phyloP scores from a whole-genome alignment of 2,329 filamentous ascomycete genomes.

The Cytospora paraplurivora region DNA sequence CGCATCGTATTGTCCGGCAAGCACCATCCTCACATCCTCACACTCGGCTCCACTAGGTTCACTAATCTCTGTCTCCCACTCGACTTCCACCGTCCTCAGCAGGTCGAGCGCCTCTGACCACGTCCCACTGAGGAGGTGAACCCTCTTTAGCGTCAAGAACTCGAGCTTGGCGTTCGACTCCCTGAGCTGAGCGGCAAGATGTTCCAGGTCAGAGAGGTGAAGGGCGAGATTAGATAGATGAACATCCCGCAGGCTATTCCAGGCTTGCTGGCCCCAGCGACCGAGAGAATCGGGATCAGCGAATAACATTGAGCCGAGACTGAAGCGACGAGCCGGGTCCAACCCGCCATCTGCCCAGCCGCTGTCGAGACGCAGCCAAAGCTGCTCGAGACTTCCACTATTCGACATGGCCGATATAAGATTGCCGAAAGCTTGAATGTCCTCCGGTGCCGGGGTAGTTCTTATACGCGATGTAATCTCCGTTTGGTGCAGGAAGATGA shows the following conservation, averaged over 20 bases:
- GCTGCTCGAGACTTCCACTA: slow-evolving; percentile 14
- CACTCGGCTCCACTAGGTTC: slow-evolving; percentile 22
- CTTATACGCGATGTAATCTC: not conserved
- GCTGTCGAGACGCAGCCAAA: slow-evolving; percentile 18
- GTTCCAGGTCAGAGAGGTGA: slow-evolving; percentile 9
- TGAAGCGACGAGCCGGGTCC: not conserved
- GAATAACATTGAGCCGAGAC: not conserved
- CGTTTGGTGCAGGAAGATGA: slow-evolving; percentile 15
- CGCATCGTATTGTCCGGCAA: not conserved
- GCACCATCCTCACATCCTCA: slow-evolving; percentile 5
- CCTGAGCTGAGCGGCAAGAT: not conserved
- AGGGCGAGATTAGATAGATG: slow-evolving; percentile 18
- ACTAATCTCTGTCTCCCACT: slow-evolving; percentile 14
- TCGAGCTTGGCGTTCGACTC: slow-evolving; percentile 2
- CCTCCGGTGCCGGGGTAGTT: not conserved
- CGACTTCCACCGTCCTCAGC: slow-evolving; percentile 13
- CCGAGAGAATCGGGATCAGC: not conserved
- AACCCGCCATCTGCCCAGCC: slow-evolving; percentile 15
- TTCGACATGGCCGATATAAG: slow-evolving; percentile 21
- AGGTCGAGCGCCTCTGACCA: slow-evolving; percentile 21
- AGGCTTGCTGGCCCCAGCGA: not conserved
- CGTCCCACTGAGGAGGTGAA: slow-evolving; percentile 15
- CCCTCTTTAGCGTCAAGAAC: slow-evolving; percentile 16
- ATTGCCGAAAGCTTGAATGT: slow-evolving; percentile 1
- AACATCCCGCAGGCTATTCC: slow-evolving; percentile 9